phyloP scores from a whole-genome alignment of 768 basidiomycete species.

The Gloeopeniophorella convolvens region DNA sequence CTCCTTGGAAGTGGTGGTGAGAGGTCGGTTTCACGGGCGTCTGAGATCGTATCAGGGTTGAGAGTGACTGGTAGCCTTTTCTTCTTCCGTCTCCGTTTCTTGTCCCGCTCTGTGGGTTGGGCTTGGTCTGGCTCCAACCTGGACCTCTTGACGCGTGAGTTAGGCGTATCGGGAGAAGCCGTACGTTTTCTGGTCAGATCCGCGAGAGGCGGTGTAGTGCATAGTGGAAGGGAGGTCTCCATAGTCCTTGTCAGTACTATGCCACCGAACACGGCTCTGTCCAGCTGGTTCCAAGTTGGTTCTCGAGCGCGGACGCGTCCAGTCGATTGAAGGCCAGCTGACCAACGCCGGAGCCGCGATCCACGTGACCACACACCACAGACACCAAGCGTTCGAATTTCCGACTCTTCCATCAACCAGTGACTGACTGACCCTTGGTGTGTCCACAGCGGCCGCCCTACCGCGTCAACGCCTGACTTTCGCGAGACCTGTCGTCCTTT shows the following conservation, averaged over 20 bases:
- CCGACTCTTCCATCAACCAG: no score
- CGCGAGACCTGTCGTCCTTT: neutral
- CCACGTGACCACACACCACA: no score
- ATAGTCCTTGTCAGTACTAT: no score
- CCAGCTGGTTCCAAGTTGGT: no score
- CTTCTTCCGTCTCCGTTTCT: constrained; percentile 26
- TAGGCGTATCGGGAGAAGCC: neutral
- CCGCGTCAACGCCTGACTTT: no score
- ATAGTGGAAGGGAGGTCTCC: neutral
- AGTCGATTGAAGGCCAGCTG: no score
- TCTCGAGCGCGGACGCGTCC: no score
- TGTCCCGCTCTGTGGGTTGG: constrained; percentile 21
- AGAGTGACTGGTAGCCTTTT: constrained; percentile 23
- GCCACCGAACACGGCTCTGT: no score
- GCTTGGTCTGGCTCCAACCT: neutral
- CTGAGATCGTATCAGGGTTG: neutral
- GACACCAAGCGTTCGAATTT: no score
- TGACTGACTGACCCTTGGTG: no score
- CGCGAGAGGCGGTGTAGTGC: neutral
- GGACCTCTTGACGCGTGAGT: neutral
- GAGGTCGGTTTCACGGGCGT: neutral
- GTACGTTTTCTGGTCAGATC: constrained; percentile 5
- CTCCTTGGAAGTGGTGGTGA: neutral
- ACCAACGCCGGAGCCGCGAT: no score
- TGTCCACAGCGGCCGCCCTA: no score